These are phyloP conservation scores for Fusarium illudens DNA, from an alignment of 2,329 filamentous ascomycete species.

Conservation along the genomic window DNA sequence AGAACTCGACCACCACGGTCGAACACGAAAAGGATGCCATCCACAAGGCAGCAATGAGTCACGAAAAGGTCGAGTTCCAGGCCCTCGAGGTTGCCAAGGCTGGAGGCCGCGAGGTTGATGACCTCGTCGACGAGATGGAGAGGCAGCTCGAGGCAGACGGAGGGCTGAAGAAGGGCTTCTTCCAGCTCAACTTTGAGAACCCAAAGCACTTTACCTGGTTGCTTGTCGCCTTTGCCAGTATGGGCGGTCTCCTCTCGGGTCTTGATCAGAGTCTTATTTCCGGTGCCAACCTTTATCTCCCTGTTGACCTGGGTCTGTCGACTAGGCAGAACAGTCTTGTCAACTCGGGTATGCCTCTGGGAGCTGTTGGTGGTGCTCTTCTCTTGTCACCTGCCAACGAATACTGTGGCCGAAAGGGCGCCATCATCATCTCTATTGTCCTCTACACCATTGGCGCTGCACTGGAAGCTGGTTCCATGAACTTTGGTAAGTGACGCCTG, in stretches of 20 bases:
- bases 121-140: slow-evolving; percentile 54
- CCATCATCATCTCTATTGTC: slow-evolving; percentile 74
- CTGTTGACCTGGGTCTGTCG: slow-evolving; percentile 63
- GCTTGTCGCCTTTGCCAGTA: slow-evolving; percentile 75
- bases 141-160: slow-evolving; percentile 48
- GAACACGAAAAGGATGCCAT: slow-evolving; percentile 35
- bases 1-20: slow-evolving; percentile 35
- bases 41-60: slow-evolving; percentile 19
- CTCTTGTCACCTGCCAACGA: slow-evolving; percentile 74
- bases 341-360: slow-evolving; percentile 75
- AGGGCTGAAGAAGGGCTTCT: slow-evolving; percentile 51
- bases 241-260: slow-evolving; percentile 77
- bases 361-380: slow-evolving; percentile 74
- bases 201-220: slow-evolving; percentile 73
- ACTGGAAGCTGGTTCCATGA: slow-evolving; percentile 72
- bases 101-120: slow-evolving; percentile 48
- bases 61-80: slow-evolving; percentile 45
- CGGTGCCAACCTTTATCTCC: slow-evolving; percentile 74
- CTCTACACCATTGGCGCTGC: slow-evolving; percentile 76
- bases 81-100: slow-evolving; percentile 49
- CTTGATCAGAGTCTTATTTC: slow-evolving; percentile 78
- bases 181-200: slow-evolving; percentile 65
- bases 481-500: slow-evolving; percentile 57
- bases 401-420: slow-evolving; percentile 70
- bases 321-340: slow-evolving; percentile 69